Evolutionary conservation across 768 basidiomycete genomes (phyloP).

Genomic region (Cantharellus cinnabarinus): DNA sequence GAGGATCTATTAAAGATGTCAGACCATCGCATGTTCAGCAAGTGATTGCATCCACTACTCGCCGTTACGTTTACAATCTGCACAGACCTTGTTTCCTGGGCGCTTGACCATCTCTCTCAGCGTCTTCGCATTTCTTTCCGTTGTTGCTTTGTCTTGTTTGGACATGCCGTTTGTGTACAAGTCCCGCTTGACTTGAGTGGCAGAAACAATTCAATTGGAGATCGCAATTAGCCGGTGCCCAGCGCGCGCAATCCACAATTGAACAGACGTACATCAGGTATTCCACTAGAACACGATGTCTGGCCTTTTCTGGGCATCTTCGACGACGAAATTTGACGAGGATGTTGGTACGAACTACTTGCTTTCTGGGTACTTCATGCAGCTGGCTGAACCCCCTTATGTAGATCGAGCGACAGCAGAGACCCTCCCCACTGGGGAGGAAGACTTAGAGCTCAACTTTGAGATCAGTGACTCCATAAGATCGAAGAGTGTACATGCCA

Average conservation of each 20-base stretch:
- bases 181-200: too few relatives aligned
- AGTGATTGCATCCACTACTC: constrained; percentile 13
- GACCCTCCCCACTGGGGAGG: constrained; percentile 56
- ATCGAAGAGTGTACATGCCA: constrained; percentile 67
- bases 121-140: constrained; percentile 54
- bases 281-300: neutral
- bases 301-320: neutral
- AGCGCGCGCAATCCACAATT: neutral
- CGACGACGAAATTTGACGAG: neutral
- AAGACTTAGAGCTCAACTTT: constrained; percentile 83
- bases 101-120: constrained; percentile 74
- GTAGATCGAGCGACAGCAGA: constrained; percentile 90
- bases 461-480: constrained; percentile 96
- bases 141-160: constrained; percentile 63
- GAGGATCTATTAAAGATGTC: constrained; percentile 40
- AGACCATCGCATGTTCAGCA: neutral
- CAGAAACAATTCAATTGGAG: neutral
- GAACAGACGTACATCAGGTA: neutral
- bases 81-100: constrained; percentile 85
- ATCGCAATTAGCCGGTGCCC: neutral
- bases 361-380: neutral
- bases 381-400: neutral
- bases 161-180: constrained; percentile 5
- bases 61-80: constrained; percentile 96
- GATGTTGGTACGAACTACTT: neutral